A percentile compares a stretch with the other conserved stretches of the same genome.
phyloP scores from a whole-genome alignment of 2,329 filamentous ascomycete genomes.

The Bipolaris cookei region DNA sequence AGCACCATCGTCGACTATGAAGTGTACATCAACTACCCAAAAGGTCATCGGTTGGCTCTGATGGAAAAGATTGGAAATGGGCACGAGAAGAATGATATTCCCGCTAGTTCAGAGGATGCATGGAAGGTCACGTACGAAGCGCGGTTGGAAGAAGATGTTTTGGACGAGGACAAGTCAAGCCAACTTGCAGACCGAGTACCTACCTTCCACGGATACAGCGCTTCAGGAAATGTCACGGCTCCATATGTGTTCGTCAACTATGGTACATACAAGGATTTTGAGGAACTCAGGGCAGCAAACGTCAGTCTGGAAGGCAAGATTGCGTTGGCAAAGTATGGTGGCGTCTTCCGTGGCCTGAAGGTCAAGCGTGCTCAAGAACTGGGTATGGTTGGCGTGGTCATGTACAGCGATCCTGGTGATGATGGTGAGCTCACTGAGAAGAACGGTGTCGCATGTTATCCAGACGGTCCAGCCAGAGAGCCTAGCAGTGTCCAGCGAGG shows the following conservation, averaged over 20 bases:
- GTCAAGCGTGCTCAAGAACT: slow-evolving; percentile 90
- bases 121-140: slow-evolving; percentile 79
- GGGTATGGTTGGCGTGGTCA: slow-evolving; percentile 82
- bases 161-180: slow-evolving; percentile 82
- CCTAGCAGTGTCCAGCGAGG: slow-evolving; percentile 90
- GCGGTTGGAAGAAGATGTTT: slow-evolving; percentile 79
- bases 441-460: slow-evolving; percentile 81
- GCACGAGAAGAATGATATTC: slow-evolving; percentile 48
- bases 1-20: slow-evolving; percentile 58
- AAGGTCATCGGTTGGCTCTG: slow-evolving; percentile 55
- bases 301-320: slow-evolving; percentile 83
- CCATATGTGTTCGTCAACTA: slow-evolving; percentile 91
- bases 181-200: slow-evolving; percentile 75
- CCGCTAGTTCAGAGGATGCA: slow-evolving; percentile 38
- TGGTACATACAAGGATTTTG: slow-evolving; percentile 83
- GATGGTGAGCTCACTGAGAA: slow-evolving; percentile 81
- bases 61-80: slow-evolving; percentile 60
- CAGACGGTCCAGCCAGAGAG: slow-evolving; percentile 83
- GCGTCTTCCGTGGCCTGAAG: slow-evolving; percentile 87
- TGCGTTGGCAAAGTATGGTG: slow-evolving; percentile 83
- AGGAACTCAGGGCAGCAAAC: slow-evolving; percentile 77
- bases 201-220: slow-evolving; percentile 94
- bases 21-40: slow-evolving; percentile 59
- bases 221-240: slow-evolving; percentile 87
- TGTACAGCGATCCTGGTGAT: slow-evolving; percentile 89